Percentiles rank a stretch among this genome's conserved stretches.
Evolutionary conservation across 805 yeast genomes (phyloP).

Genomic region (Saccharomycopsis sp.): DNA sequence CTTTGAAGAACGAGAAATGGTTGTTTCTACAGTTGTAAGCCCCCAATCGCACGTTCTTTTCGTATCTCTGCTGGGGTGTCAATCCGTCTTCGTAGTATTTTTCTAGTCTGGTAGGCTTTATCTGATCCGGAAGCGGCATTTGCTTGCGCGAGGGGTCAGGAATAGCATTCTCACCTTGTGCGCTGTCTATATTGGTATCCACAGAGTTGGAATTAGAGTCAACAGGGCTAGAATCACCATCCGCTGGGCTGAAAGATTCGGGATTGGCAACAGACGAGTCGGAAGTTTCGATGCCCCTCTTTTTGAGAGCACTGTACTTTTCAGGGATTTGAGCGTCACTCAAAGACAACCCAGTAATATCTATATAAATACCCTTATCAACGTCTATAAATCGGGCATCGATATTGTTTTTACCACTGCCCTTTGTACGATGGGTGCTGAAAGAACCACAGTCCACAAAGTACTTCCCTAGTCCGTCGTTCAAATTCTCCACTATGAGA

Average conservation of each 20-base stretch:
- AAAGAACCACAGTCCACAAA: slow-evolving; percentile 40
- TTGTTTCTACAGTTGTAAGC: slow-evolving; percentile 51
- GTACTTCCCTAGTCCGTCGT: slow-evolving; percentile 50
- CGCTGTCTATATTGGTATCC: no score
- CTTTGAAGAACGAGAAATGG: slow-evolving; percentile 44
- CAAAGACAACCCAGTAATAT: slow-evolving; percentile 57
- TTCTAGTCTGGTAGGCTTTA: slow-evolving; percentile 20
- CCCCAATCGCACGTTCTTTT: slow-evolving; percentile 26
- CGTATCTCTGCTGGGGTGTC: slow-evolving; percentile 29
- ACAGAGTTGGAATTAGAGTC: no score
- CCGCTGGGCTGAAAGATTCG: no score
- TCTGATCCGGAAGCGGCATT: slow-evolving; percentile 11
- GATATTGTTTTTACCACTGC: slow-evolving; percentile 55
- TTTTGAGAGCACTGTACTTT: neutral
- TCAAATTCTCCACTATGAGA: slow-evolving; percentile 34
- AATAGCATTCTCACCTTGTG: no score
- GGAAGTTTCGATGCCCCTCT: neutral
- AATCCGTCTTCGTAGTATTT: slow-evolving; percentile 11
- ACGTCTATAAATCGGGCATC: slow-evolving; percentile 69
- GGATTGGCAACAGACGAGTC: no score
- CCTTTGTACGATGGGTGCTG: slow-evolving; percentile 46
- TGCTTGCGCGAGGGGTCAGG: neutral
- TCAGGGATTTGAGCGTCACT: slow-evolving; percentile 26
- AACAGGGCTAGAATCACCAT: no score
- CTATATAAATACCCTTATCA: slow-evolving; percentile 63